These are phyloP conservation scores for Cryphonectria japonica DNA, from an alignment of 2,329 filamentous ascomycete species.

Conservation along the genomic window DNA sequence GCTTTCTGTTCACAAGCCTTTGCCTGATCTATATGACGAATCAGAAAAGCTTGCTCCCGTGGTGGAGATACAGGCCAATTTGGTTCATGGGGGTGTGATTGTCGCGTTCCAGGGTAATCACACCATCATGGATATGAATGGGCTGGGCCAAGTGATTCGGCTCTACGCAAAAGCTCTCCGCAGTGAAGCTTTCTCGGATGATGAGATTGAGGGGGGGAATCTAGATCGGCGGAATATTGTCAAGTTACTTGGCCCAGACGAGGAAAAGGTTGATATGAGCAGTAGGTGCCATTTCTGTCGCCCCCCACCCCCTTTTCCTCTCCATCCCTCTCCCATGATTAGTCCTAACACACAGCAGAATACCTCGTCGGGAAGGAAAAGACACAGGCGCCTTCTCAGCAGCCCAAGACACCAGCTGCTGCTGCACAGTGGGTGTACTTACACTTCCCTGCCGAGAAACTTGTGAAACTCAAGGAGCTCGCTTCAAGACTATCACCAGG, in stretches of 20 bases:
- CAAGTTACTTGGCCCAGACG: constrained; percentile 16
- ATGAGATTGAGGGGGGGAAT: constrained; percentile 19
- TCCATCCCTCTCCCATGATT: background rate
- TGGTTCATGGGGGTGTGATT: constrained; percentile 31
- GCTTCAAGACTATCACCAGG: background rate
- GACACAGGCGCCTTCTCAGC: background rate
- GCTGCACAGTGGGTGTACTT: constrained; percentile 28
- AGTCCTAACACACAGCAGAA: background rate
- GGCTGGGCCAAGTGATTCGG: constrained; percentile 30
- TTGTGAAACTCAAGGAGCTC: constrained; percentile 22
- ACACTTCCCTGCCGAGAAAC: constrained; percentile 15
- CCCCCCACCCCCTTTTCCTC: background rate
- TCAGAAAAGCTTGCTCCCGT: constrained; percentile 15
- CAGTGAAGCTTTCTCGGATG: constrained; percentile 13
- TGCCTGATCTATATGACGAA: constrained; percentile 24
- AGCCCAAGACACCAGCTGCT: background rate
- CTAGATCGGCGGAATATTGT: constrained; percentile 18
- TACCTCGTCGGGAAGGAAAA: background rate
- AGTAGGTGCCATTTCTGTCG: background rate
- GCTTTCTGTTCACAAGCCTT: constrained; percentile 10
- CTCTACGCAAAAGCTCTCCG: constrained; percentile 20
- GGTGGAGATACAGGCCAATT: constrained; percentile 31
- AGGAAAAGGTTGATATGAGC: constrained; percentile 18
- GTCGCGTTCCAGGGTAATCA: constrained; percentile 32
- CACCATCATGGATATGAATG: constrained; percentile 33